These are phyloP conservation scores for Penicillium paradoxum DNA, from an alignment of 495 filamentous ascomycete species.

Conservation along the genomic window DNA sequence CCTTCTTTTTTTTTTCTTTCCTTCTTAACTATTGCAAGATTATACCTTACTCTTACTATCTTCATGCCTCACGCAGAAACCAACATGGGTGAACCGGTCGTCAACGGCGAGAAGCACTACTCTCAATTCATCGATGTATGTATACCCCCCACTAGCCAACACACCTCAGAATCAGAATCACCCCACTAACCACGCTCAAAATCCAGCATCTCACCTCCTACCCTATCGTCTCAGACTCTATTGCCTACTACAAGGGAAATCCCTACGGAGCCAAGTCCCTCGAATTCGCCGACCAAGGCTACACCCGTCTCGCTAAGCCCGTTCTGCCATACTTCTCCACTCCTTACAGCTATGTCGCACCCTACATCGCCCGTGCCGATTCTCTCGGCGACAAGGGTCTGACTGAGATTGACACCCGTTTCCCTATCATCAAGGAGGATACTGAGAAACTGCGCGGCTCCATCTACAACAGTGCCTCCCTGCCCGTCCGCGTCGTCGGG, in stretches of 20 bases:
- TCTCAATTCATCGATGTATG: slow-evolving; percentile 66
- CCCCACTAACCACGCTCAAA: slow-evolving; percentile 1
- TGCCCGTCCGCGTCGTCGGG: slow-evolving; percentile 61
- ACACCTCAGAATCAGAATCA: background rate
- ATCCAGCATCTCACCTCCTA: slow-evolving; percentile 75
- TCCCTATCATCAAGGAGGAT: slow-evolving; percentile 86
- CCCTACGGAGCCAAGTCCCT: slow-evolving; percentile 77
- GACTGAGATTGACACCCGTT: slow-evolving; percentile 64
- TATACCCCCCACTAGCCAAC: slow-evolving; percentile 7
- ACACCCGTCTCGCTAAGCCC: slow-evolving; percentile 62
- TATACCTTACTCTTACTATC: slow-evolving; percentile 1
- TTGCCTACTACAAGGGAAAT: slow-evolving; percentile 71
- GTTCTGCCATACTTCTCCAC: slow-evolving; percentile 70
- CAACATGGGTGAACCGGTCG: slow-evolving; percentile 40
- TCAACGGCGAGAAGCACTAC: slow-evolving; percentile 64
- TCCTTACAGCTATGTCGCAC: slow-evolving; percentile 71
- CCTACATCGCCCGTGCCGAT: slow-evolving; percentile 80
- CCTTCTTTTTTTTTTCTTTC: slow-evolving; percentile 9
- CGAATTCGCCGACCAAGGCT: slow-evolving; percentile 62
- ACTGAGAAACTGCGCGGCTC: slow-evolving; percentile 68
- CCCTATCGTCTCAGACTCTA: slow-evolving; percentile 75
- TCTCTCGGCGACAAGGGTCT: slow-evolving; percentile 71
- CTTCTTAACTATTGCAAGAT: slow-evolving; percentile 1
- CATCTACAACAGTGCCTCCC: slow-evolving; percentile 57
- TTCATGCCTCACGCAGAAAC: slow-evolving; percentile 44